These are phyloP conservation scores for Galerina sulciceps DNA, from an alignment of 768 basidiomycete genomes.

Conservation along the genomic window DNA sequence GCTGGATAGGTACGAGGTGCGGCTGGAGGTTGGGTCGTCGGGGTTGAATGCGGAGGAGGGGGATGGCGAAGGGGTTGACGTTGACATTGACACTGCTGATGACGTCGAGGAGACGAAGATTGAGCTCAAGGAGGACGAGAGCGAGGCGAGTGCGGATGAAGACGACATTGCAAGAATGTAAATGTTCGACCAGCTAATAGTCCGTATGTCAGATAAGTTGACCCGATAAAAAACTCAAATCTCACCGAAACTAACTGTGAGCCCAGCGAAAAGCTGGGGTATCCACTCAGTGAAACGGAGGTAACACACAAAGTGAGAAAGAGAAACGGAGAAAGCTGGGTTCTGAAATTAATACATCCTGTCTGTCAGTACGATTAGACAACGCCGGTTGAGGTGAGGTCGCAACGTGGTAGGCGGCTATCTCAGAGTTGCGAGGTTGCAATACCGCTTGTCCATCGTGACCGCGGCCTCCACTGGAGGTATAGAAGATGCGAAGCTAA, in stretches of 20 bases:
- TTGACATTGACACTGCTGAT: neutral
- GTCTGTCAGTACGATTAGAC: neutral
- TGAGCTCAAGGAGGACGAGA: neutral
- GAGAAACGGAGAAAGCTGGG: neutral
- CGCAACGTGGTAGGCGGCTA: constrained; percentile 4
- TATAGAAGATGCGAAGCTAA: neutral
- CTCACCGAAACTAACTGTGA: constrained; percentile 8
- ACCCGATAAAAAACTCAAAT: neutral
- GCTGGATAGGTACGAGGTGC: constrained; percentile 34
- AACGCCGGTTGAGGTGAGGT: neutral
- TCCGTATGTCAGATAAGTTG: neutral
- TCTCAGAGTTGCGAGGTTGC: neutral
- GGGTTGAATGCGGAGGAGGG: constrained; percentile 1
- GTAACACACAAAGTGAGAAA: neutral
- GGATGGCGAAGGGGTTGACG: neutral
- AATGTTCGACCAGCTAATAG: constrained; percentile 9
- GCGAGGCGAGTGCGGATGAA: neutral
- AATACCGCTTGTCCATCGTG: neutral
- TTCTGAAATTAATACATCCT: neutral
- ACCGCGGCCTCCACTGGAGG: neutral
- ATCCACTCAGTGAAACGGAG: no score
- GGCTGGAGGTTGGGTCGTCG: constrained; percentile 13
- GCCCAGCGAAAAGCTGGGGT: neutral
- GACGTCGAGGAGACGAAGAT: neutral
- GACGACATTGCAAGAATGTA: neutral